A percentile compares a stretch with the other conserved stretches of the same genome.
These are phyloP conservation scores for Lyophyllum semitale DNA, from an alignment of 768 basidiomycete genomes.

Conservation along the genomic window DNA sequence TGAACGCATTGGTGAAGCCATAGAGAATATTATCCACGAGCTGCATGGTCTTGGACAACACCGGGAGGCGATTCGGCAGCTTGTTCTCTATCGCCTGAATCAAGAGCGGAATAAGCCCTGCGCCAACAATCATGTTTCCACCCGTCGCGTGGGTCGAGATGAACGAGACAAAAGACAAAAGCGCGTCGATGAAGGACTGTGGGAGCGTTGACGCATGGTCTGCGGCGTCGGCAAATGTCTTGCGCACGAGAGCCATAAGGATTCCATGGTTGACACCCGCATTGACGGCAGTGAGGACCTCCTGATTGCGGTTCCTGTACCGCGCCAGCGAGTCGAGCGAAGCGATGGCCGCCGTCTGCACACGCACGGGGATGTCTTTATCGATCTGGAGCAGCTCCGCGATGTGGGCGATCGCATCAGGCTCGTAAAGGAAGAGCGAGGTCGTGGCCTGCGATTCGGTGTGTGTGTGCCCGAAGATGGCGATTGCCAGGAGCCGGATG, in stretches of 20 bases:
- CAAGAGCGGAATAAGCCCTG: conserved; percentile 86
- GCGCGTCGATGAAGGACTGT: conserved; percentile 79
- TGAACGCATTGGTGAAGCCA: conserved; percentile 84
- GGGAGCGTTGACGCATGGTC: conserved; percentile 65
- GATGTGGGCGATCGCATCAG: conserved; percentile 85
- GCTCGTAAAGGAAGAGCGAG: conserved; percentile 91
- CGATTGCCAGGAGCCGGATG: conserved; percentile 82
- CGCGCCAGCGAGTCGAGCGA: conserved; percentile 90
- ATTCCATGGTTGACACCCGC: conserved; percentile 96
- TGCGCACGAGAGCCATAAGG: conserved; percentile 85
- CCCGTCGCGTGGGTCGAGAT: conserved; percentile 84
- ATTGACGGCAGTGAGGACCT: conserved; percentile 88
- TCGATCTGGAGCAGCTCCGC: conserved; percentile 89
- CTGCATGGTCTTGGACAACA: conserved; percentile 89
- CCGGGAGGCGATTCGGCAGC: conserved; percentile 64
- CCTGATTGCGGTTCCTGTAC: conserved; percentile 80
- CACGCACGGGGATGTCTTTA: conserved; percentile 61
- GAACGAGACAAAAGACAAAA: conserved; percentile 85
- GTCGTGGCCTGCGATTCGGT: conserved; percentile 76
- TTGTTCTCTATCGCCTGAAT: conserved; percentile 88
- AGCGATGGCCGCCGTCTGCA: conserved; percentile 84
- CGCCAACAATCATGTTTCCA: conserved; percentile 92
- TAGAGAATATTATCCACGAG: conserved; percentile 92
- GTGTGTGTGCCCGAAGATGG: conserved; percentile 89
- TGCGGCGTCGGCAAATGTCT: conserved; percentile 74